Conservation (phyloP, 2,329 filamentous ascomycete genomes). For the Fusarium piperis region DNA sequence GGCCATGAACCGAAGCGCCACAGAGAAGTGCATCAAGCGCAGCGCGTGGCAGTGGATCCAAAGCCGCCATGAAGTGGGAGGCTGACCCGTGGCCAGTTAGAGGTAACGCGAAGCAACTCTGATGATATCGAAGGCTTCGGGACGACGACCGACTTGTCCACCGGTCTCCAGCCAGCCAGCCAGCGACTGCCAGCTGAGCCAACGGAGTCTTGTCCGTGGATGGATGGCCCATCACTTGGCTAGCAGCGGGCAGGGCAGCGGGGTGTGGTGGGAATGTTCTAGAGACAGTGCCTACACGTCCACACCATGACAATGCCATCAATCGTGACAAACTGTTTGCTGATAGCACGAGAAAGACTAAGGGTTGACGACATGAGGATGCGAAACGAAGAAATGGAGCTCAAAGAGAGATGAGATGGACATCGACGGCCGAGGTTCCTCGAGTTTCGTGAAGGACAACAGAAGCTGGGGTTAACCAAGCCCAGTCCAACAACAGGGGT, state of each 20-base stretch:
- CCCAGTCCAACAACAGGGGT: constrained; percentile 24
- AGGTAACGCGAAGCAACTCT: neutral
- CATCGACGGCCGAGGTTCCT: neutral
- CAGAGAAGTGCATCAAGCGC: neutral
- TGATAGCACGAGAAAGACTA: neutral
- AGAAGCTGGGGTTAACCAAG: constrained; percentile 19
- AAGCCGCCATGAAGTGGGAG: neutral
- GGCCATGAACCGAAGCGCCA: constrained; percentile 21
- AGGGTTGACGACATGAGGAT: neutral
- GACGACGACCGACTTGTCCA: neutral
- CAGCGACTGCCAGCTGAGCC: constrained; percentile 20
- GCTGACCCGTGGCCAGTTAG: neutral
- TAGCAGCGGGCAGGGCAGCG: constrained; percentile 9
- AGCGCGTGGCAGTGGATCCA: neutral
- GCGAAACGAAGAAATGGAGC: neutral
- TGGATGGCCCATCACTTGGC: constrained; percentile 19
- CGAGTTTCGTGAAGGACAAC: neutral
- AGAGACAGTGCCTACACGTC: neutral
- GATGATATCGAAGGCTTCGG: constrained; percentile 12
- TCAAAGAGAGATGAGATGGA: neutral
- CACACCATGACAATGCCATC: neutral
- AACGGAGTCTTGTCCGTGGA: constrained; percentile 9
- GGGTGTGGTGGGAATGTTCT: constrained; percentile 10
- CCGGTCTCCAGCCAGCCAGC: neutral
- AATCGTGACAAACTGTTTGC: neutral